Conservation (phyloP, 805 yeast genomes). For the Starmerella ratchasimensis region DNA sequence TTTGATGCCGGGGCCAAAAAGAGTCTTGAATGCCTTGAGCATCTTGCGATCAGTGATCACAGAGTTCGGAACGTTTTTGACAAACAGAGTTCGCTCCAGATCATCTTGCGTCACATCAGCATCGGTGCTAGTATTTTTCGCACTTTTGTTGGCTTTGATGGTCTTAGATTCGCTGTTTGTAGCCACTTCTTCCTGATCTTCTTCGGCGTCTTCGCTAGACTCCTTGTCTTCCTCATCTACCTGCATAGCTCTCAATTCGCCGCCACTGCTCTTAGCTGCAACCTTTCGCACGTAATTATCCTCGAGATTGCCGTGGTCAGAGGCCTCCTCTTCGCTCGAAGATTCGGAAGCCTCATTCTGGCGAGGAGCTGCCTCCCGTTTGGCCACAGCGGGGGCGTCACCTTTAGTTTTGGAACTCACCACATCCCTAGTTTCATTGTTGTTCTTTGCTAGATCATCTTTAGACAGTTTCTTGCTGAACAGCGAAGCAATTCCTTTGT, state of each 20-base stretch:
- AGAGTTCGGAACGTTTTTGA: constrained; percentile 64
- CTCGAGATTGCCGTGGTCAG: constrained; percentile 28
- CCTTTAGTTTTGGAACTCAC: too few species aligned
- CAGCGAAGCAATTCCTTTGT: constrained; percentile 8
- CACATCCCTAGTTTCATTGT: too few species aligned
- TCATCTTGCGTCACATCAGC: constrained; percentile 29
- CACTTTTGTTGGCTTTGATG: background rate
- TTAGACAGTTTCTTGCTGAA: constrained; percentile 5
- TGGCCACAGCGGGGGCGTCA: too few species aligned
- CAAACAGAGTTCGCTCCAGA: constrained; percentile 72
- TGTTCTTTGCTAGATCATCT: constrained; percentile 16
- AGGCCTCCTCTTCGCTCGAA: constrained; percentile 15
- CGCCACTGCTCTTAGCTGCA: too few species aligned
- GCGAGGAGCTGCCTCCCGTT: constrained; percentile 33
- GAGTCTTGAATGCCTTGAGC: constrained; percentile 49
- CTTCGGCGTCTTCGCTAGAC: constrained; percentile 4
- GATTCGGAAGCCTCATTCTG: background rate
- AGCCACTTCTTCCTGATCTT: constrained; percentile 1
- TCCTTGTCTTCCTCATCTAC: constrained; percentile 5
- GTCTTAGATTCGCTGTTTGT: background rate
- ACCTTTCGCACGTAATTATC: constrained; percentile 39
- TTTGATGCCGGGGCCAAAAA: constrained; percentile 30
- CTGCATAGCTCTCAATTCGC: too few species aligned
- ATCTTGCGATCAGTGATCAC: constrained; percentile 51
- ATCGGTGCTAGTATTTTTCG: background rate